A percentile compares a stretch with the other conserved stretches of the same genome.
These are phyloP conservation scores for Neurospora sp. DNA, from an alignment of 495 filamentous ascomycete species.

Conservation along the genomic window DNA sequence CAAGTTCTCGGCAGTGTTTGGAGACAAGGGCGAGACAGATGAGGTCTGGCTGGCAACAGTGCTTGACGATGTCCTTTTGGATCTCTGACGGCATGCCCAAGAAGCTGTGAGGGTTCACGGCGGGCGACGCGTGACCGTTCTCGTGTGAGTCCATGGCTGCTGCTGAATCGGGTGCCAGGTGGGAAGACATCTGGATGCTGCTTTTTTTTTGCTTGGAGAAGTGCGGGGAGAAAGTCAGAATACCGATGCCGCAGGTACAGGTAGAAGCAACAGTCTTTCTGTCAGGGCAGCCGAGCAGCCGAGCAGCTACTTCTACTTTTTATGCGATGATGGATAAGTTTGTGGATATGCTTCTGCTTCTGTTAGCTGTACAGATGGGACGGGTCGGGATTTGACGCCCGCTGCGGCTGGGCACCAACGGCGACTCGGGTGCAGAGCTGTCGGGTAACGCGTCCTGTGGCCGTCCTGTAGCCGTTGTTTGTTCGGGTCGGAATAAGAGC, in stretches of 20 bases:
- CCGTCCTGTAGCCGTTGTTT: background rate
- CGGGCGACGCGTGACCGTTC: background rate
- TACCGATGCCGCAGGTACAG: background rate
- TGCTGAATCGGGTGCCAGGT: background rate
- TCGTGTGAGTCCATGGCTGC: slow-evolving; percentile 10
- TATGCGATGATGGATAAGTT: background rate
- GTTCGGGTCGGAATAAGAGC: background rate
- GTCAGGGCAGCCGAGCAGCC: background rate
- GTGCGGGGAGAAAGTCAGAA: background rate
- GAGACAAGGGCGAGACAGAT: slow-evolving; percentile 45
- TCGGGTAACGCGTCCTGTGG: background rate
- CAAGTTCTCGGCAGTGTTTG: slow-evolving; percentile 43
- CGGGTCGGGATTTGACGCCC: background rate
- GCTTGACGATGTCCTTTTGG: slow-evolving; percentile 38
- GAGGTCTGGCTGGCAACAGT: slow-evolving; percentile 37
- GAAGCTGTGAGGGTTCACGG: slow-evolving; percentile 16
- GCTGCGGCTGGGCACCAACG: background rate
- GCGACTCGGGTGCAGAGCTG: background rate
- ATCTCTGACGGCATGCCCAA: slow-evolving; percentile 40
- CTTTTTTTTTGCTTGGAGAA: background rate
- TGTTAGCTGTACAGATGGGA: background rate
- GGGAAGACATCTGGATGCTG: background rate
- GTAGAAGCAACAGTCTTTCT: background rate
- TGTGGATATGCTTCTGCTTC: background rate
- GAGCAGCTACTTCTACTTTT: background rate